A percentile compares a stretch with the other conserved stretches of the same genome.
Conservation (phyloP, 2,329 filamentous ascomycete species). For the Diaporthe citri region DNA sequence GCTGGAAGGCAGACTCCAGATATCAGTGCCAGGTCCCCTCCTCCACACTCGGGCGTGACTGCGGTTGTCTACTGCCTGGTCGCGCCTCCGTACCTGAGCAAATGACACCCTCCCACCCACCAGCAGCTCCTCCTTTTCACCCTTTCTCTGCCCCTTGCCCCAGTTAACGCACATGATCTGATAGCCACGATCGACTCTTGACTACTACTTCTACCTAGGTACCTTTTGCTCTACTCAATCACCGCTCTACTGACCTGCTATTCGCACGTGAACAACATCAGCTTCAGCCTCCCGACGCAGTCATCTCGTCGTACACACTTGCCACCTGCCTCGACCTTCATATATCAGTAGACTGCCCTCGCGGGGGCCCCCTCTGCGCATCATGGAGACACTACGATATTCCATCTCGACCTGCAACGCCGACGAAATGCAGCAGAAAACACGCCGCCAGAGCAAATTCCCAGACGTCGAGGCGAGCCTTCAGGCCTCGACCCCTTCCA, state of each 20-base stretch:
- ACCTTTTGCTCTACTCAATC: not conserved
- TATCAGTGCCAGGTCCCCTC: conserved; percentile 4
- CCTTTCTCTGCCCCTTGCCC: not conserved
- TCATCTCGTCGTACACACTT: not conserved
- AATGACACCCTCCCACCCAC: not conserved
- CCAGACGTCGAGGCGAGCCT: conserved; percentile 31
- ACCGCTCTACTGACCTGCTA: conserved; percentile 9
- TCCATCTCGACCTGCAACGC: not conserved
- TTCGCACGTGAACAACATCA: conserved; percentile 19
- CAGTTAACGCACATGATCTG: conserved; percentile 5
- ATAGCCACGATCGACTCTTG: not conserved
- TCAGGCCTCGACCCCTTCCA: conserved; percentile 6
- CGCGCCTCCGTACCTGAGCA: conserved; percentile 3
- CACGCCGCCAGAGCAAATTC: conserved; percentile 31
- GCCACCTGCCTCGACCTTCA: conserved; percentile 8
- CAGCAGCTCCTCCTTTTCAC: not conserved
- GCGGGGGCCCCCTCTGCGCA: not conserved
- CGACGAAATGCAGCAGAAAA: conserved; percentile 32
- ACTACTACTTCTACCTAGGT: not conserved
- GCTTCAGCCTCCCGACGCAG: not conserved
- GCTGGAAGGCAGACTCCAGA: conserved; percentile 24
- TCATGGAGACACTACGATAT: conserved; percentile 15
- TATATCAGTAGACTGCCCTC: conserved; percentile 22
- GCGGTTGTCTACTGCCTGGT: not conserved
- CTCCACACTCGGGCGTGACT: not conserved